Conservation (phyloP, 176 grass and related monocot species). For the Carex pumila region DNA sequence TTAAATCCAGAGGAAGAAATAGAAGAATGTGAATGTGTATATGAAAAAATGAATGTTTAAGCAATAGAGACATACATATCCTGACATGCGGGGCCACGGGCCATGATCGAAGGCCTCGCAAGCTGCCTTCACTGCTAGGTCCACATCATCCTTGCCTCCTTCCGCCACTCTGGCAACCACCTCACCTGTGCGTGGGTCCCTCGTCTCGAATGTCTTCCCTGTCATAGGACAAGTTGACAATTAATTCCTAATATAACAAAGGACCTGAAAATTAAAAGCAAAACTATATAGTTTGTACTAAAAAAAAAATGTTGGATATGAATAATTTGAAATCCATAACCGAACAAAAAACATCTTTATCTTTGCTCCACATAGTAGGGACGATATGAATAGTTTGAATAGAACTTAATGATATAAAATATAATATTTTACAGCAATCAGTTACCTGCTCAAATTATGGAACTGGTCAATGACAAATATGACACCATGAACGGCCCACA, state of each 20-base stretch:
- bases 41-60: not conserved
- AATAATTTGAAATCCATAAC: too few relatives aligned
- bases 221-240: not conserved
- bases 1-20: not conserved
- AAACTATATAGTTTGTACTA: not conserved
- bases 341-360: not conserved
- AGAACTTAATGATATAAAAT: not conserved
- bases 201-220: constrained; percentile 40
- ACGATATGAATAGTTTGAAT: not conserved
- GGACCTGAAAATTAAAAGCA: not conserved
- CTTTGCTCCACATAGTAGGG: not conserved
- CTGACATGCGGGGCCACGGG: constrained; percentile 46
- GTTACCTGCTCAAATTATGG: not conserved
- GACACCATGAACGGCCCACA: not conserved
- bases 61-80: constrained; percentile 38
- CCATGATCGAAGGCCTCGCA: constrained; percentile 42
- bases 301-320: too few relatives aligned
- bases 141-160: constrained; percentile 33
- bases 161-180: constrained; percentile 31
- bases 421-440: not conserved
- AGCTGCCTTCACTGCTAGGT: constrained; percentile 39
- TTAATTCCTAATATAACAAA: not conserved
- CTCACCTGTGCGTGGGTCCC: constrained; percentile 35
- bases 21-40: not conserved
- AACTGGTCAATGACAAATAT: not conserved